phyloP scores from a whole-genome alignment of 2,329 filamentous ascomycete genomes.

The Beauveria sp. region DNA sequence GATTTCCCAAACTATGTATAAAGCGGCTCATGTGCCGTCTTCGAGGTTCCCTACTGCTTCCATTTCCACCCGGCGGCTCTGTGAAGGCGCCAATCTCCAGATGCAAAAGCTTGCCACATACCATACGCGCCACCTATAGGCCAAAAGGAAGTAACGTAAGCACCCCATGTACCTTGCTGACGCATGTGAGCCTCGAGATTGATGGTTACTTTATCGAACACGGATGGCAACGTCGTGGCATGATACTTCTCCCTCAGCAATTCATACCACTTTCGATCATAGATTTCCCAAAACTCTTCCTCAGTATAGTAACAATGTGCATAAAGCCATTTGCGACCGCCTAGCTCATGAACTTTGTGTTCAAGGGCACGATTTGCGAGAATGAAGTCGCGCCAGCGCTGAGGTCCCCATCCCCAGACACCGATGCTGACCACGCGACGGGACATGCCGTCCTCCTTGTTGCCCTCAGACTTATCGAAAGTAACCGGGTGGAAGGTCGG shows the following conservation, averaged over 20 bases:
- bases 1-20: too few relatives aligned
- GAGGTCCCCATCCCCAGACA: slow-evolving; percentile 66
- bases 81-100: too few relatives aligned
- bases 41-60: too few relatives aligned
- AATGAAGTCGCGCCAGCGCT: slow-evolving; percentile 39
- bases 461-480: too few relatives aligned
- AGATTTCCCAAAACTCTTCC: slow-evolving; percentile 55
- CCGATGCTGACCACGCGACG: slow-evolving; percentile 47
- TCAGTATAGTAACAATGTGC: slow-evolving; percentile 70
- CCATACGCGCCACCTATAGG: too few relatives aligned
- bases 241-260: slow-evolving; percentile 49
- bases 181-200: slow-evolving; percentile 18
- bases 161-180: neutral
- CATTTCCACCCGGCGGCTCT: too few relatives aligned
- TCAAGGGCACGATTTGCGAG: slow-evolving; percentile 60
- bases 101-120: too few relatives aligned
- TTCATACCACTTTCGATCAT: slow-evolving; percentile 51
- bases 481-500: neutral
- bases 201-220: slow-evolving; percentile 60
- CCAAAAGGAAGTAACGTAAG: too few relatives aligned
- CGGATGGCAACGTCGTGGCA: slow-evolving; percentile 49
- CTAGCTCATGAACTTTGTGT: slow-evolving; percentile 51
- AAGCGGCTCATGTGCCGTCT: too few relatives aligned
- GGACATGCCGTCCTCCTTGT: neutral
- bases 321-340: slow-evolving; percentile 75